Evolutionary conservation across 1,284 basidiomycete species (phyloP).

Genomic region (Rhodotorula sp.): DNA sequence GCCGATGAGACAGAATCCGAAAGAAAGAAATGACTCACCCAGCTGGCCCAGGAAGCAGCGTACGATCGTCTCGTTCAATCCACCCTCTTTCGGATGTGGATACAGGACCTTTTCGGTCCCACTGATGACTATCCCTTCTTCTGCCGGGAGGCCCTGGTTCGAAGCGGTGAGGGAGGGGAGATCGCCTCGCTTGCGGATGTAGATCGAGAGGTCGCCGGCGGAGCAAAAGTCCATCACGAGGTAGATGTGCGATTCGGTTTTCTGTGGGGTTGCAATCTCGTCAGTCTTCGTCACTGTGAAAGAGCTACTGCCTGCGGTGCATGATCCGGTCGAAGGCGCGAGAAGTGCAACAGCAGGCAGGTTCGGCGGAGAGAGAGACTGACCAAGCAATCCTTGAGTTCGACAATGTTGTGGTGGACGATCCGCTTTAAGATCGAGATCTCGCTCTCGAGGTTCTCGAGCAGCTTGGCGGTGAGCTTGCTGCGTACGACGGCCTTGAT

Average conservation of each 20-base stretch:
- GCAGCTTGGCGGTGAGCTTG: slow-evolving; percentile 85
- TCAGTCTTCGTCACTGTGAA: not conserved
- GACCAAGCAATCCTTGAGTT: slow-evolving; percentile 83
- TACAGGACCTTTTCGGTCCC: slow-evolving; percentile 59
- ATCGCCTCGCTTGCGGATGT: slow-evolving; percentile 89
- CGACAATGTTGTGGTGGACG: slow-evolving; percentile 89
- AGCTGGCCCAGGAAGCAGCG: slow-evolving; percentile 91
- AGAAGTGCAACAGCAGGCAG: not conserved
- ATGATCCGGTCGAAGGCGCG: not conserved
- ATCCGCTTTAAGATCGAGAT: slow-evolving; percentile 95
- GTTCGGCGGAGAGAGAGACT: slow-evolving; percentile 34
- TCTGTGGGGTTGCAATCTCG: slow-evolving; percentile 55
- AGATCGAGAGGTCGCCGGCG: slow-evolving; percentile 90
- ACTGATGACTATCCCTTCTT: slow-evolving; percentile 24
- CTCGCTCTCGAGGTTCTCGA: slow-evolving; percentile 96
- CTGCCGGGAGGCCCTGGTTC: slow-evolving; percentile 59
- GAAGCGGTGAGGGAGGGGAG: slow-evolving; percentile 74
- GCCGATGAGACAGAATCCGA: no score
- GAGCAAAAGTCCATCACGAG: slow-evolving; percentile 98
- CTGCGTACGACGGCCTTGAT: slow-evolving; percentile 93
- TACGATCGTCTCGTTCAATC: slow-evolving; percentile 85
- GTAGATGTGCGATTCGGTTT: slow-evolving; percentile 90
- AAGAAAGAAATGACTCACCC: slow-evolving; percentile 55
- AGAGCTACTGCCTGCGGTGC: no score
- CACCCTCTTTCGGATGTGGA: slow-evolving; percentile 85